Conservation (phyloP, 495 filamentous ascomycete species). For the Aspergillus kassunensis region DNA sequence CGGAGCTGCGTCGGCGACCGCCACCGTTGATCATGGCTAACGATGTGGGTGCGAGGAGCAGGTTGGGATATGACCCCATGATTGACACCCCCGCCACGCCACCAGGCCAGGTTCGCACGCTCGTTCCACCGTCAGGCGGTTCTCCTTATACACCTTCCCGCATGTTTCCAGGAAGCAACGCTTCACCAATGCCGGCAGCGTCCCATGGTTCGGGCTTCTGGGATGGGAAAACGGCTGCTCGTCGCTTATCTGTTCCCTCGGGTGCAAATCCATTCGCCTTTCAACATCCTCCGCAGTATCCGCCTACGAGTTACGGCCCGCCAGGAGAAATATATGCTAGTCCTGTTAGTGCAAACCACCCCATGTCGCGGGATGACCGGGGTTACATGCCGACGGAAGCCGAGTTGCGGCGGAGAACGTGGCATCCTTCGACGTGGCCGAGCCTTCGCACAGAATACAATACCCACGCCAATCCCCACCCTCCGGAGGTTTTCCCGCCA, state of each 20-base stretch:
- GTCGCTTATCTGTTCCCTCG: conserved; percentile 78
- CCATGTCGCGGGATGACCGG: conserved; percentile 62
- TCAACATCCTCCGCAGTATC: conserved; percentile 51
- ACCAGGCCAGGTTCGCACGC: conserved; percentile 40
- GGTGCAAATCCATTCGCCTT: conserved; percentile 70
- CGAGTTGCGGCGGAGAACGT: conserved; percentile 77
- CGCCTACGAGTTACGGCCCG: conserved; percentile 49
- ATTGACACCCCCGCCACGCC: conserved; percentile 58
- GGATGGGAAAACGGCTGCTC: conserved; percentile 63
- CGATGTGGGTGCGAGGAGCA: conserved; percentile 51
- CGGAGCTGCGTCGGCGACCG: conserved; percentile 66
- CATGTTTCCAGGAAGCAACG: conserved; percentile 65
- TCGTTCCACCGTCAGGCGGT: conserved; percentile 55
- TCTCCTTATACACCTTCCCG: conserved; percentile 51
- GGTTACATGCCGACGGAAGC: conserved; percentile 59
- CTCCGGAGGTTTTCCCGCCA: conserved; percentile 52
- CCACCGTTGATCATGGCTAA: conserved; percentile 81
- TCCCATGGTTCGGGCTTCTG: conserved; percentile 66
- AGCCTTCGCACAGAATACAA: conserved; percentile 58
- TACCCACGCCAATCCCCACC: conserved; percentile 56
- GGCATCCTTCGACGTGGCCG: conserved; percentile 77
- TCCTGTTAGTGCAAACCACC: conserved; percentile 65
- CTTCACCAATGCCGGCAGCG: conserved; percentile 65
- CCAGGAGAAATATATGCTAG: conserved; percentile 60
- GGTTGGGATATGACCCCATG: conserved; percentile 19